These are phyloP conservation scores for Plasmopara halstedii DNA, from an alignment of 352 stramenopile species.

Conservation along the genomic window DNA sequence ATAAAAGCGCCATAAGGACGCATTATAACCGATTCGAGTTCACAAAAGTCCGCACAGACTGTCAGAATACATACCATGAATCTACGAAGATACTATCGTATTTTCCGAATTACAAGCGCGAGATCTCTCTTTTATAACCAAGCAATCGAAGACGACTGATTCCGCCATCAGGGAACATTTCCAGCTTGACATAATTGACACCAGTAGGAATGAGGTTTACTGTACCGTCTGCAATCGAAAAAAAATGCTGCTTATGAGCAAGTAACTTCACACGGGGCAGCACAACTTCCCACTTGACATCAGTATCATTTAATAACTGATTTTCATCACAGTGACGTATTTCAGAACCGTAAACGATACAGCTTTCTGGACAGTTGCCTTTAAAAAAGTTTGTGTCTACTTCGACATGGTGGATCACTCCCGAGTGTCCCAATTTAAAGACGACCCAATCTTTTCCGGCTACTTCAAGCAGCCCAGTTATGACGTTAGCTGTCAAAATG, in stretches of 20 bases:
- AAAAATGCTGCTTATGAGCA: constrained; percentile 84
- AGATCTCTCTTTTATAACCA: constrained; percentile 46
- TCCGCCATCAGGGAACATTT: constrained; percentile 92
- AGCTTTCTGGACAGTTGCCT: constrained; percentile 93
- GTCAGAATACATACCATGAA: too few relatives aligned
- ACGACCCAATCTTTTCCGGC: constrained; percentile 89
- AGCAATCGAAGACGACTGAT: constrained; percentile 87
- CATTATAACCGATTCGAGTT: too few relatives aligned
- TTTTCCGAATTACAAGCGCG: too few relatives aligned
- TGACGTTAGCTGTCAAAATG: constrained; percentile 43
- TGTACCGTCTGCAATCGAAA: constrained; percentile 46
- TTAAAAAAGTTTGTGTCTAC: constrained; percentile 95
- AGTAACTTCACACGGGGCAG: constrained; percentile 82
- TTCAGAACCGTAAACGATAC: constrained; percentile 70
- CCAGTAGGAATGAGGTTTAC: constrained; percentile 47
- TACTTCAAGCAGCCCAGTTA: constrained; percentile 45
- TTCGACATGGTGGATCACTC: constrained; percentile 58
- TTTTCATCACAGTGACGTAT: constrained; percentile 24
- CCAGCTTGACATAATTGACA: constrained; percentile 90
- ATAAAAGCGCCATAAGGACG: too few relatives aligned
- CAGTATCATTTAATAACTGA: constrained; percentile 23
- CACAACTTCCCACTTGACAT: constrained; percentile 82
- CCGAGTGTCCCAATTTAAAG: constrained; percentile 82
- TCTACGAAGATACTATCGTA: too few relatives aligned
- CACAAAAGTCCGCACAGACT: too few relatives aligned